Evolutionary conservation across 2,329 filamentous ascomycete genomes (phyloP).

Genomic region (Knoxdaviesia proteae): DNA sequence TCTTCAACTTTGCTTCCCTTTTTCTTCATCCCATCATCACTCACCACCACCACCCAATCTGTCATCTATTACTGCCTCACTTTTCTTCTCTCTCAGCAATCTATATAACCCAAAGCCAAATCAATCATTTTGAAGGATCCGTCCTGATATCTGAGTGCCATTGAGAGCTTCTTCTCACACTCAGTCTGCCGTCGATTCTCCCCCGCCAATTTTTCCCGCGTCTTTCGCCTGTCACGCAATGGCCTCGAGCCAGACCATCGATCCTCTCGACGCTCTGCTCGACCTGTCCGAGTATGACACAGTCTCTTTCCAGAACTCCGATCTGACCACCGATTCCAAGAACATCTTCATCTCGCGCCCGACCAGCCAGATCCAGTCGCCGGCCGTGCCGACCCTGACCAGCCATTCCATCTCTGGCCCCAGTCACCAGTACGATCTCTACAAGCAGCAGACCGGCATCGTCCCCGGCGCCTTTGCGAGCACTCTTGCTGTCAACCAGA

Average conservation of each 20-base stretch:
- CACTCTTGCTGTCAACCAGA: slow-evolving; percentile 59
- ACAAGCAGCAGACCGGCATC: slow-evolving; percentile 88
- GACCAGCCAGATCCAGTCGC: slow-evolving; percentile 29
- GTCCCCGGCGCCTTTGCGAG: slow-evolving; percentile 66
- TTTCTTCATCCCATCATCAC: background rate
- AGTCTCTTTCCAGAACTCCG: slow-evolving; percentile 36
- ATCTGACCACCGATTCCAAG: slow-evolving; percentile 30
- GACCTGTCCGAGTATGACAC: slow-evolving; percentile 44
- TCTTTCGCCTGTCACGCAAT: background rate
- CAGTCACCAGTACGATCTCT: slow-evolving; percentile 86
- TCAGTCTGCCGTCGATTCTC: background rate
- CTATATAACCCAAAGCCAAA: background rate
- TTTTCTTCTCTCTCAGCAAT: background rate
- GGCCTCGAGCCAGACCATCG: slow-evolving; percentile 21
- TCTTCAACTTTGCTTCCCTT: background rate
- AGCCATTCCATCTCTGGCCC: slow-evolving; percentile 50
- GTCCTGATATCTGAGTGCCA: background rate
- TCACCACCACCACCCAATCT: background rate
- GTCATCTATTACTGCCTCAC: background rate
- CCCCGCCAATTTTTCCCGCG: background rate
- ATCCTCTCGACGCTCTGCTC: slow-evolving; percentile 35
- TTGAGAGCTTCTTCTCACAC: background rate
- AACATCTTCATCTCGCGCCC: slow-evolving; percentile 27
- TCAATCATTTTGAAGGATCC: background rate
- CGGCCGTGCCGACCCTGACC: slow-evolving; percentile 29